Base-by-base conservation (phyloP, 2,329 filamentous ascomycete species). In the Akanthomyces dipterigenus region DNA sequence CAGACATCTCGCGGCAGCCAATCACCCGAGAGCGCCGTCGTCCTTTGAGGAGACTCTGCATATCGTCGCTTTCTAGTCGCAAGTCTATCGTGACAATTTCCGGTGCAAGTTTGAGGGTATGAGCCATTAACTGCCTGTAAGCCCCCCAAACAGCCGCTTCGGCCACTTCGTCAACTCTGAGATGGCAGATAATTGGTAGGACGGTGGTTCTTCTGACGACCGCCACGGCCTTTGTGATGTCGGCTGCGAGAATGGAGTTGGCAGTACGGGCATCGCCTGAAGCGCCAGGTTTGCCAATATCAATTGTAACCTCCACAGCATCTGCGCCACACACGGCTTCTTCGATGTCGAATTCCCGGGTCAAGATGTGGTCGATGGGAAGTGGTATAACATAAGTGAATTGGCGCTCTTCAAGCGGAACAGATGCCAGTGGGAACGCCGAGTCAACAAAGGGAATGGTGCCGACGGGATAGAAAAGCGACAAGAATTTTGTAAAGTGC, bases 371-470 rank as follows among this genome's bases (percentile, higher is more conserved):
- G 0, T 82, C 83, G 2, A 89, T 71, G 2, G 82, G 79, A 1
- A 90, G 76, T 3, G 84, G 84, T 0, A 89, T 77, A 5, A 88
- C 86, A 67, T 88, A 88, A 0, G 89, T 91, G 66, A 86, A 89
- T 12, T 76, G 78, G 9, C 86, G 80, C 38, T 82, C 76, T 66
- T 88, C 83, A 0, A 84, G 80, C 0, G 82, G 81, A 36, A 88
- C 78, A 18, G 80, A 78, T 2, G 87, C 85, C 1, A 90, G 73
- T 0, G 87, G 87, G 65, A 88, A 89, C 1, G 85, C 83, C 2
- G 84, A 84, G 64, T 87, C 83, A 62, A 85, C 78, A 22, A 84
- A 82, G 0, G 81, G 80, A n/a, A 85, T 79, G 6, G 80, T 75
- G 3, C 79, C 78, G 20, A 76, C 74, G 1, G 82, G 78, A 54